Evolutionary conservation across 2,329 filamentous ascomycete genomes (phyloP).

Genomic region (Pyricularia sp.): DNA sequence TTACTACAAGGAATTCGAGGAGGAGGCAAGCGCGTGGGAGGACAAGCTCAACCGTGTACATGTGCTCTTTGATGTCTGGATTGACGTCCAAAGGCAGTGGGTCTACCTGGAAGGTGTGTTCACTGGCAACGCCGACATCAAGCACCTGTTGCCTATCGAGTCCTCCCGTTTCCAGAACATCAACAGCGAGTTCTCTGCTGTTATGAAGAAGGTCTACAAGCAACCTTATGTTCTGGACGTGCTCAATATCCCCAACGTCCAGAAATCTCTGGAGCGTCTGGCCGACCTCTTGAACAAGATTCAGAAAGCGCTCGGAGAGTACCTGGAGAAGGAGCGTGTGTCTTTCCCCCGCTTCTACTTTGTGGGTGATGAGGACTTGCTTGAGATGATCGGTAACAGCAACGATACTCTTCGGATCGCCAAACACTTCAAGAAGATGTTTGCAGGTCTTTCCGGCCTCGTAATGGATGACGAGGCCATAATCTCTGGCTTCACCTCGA

Average conservation of each 20-base stretch:
- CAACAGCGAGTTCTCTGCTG: slow-evolving; percentile 96
- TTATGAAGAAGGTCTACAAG: slow-evolving; percentile 99
- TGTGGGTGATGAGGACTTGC: slow-evolving; percentile 92
- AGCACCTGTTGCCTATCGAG: slow-evolving; percentile 91
- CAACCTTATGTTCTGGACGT: slow-evolving; percentile 94
- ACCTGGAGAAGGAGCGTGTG: slow-evolving; percentile 93
- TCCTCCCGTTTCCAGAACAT: slow-evolving; percentile 98
- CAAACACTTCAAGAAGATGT: slow-evolving; percentile 99
- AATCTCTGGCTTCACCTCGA: slow-evolving; percentile 89
- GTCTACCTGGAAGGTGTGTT: slow-evolving; percentile 99
- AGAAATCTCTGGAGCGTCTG: slow-evolving; percentile 89
- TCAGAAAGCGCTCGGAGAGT: slow-evolving; percentile 96
- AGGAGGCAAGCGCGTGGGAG: slow-evolving; percentile 93
- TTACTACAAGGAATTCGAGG: slow-evolving; percentile 99
- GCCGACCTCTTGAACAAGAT: slow-evolving; percentile 99
- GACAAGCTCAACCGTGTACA: slow-evolving; percentile 97
- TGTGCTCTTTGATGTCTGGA: slow-evolving; percentile 98
- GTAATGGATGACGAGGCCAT: slow-evolving; percentile 83
- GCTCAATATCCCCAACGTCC: slow-evolving; percentile 87
- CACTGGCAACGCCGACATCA: slow-evolving; percentile 97
- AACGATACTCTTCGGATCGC: slow-evolving; percentile 94
- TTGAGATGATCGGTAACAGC: slow-evolving; percentile 99
- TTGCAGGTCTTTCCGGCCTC: slow-evolving; percentile 86
- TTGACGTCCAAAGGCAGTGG: slow-evolving; percentile 99
- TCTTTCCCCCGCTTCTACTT: slow-evolving; percentile 99